Evolutionary conservation across 305 asterid species (phyloP).

Genomic region (Solanum hybrid): DNA sequence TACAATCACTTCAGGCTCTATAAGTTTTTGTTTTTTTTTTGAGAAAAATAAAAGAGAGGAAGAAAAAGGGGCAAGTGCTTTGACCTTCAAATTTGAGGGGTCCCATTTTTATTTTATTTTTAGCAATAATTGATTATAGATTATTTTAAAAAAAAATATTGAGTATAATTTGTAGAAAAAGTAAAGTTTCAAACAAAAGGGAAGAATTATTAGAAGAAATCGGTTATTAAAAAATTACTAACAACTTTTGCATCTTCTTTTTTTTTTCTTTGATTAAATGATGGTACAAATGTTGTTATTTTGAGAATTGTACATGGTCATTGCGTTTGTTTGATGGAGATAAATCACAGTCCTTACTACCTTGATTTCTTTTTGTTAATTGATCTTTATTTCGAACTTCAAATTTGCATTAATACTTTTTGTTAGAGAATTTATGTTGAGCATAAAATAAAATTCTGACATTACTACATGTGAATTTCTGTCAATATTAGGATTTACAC

Average conservation of each 20-base stretch:
- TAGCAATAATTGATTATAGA: neutral
- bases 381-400: too few species aligned
- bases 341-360: neutral
- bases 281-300: neutral
- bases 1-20: neutral
- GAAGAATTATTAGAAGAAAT: neutral
- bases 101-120: neutral
- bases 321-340: neutral
- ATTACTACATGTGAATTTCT: neutral
- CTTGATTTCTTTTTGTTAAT: neutral
- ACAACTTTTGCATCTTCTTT: neutral
- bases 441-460: neutral
- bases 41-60: neutral
- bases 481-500: neutral
- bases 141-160: too few species aligned
- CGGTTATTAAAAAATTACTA: too few species aligned
- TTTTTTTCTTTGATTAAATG: too few species aligned
- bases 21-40: too few species aligned
- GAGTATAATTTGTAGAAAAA: neutral
- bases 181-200: neutral
- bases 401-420: neutral
- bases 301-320: neutral
- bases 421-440: neutral
- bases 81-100: neutral
- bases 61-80: neutral